Evolutionary conservation across 495 filamentous ascomycete genomes (phyloP).

Genomic region (Aspergillus olivimuriae): DNA sequence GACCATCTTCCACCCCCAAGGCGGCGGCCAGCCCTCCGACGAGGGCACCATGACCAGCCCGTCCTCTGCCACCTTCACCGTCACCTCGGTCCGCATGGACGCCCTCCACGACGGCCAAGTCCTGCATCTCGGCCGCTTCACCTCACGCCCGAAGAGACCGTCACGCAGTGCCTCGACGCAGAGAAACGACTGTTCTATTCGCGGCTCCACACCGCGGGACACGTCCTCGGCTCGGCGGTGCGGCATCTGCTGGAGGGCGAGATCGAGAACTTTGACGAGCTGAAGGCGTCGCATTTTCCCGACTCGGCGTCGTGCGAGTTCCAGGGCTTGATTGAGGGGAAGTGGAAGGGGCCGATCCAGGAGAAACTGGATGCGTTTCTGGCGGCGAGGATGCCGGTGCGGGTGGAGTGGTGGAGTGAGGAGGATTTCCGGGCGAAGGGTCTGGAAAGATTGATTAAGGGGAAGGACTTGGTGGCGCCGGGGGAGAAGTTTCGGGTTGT

Average conservation of each 20-base stretch:
- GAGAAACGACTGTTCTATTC: slow-evolving; percentile 51
- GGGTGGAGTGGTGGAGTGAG: slow-evolving; percentile 55
- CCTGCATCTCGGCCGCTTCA: slow-evolving; percentile 53
- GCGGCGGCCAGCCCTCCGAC: slow-evolving; percentile 60
- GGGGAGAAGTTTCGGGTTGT: slow-evolving; percentile 48
- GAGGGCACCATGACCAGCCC: slow-evolving; percentile 42
- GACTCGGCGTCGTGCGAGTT: slow-evolving; percentile 55
- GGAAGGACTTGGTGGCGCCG: slow-evolving; percentile 33
- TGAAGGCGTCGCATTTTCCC: slow-evolving; percentile 59
- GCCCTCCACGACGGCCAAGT: slow-evolving; percentile 40
- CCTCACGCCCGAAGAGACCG: slow-evolving; percentile 29
- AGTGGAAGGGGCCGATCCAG: slow-evolving; percentile 53
- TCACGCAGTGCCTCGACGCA: slow-evolving; percentile 46
- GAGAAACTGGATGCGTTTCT: slow-evolving; percentile 45
- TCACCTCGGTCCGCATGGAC: slow-evolving; percentile 43
- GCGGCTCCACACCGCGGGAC: slow-evolving; percentile 58
- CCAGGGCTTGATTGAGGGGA: slow-evolving; percentile 51
- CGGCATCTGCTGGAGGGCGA: slow-evolving; percentile 44
- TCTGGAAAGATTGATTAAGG: slow-evolving; percentile 45
- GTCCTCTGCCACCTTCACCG: slow-evolving; percentile 29
- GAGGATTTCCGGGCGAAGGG: slow-evolving; percentile 36
- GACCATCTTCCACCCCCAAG: slow-evolving; percentile 65
- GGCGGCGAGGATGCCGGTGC: slow-evolving; percentile 42
- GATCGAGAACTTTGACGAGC: slow-evolving; percentile 46
- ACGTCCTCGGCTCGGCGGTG: slow-evolving; percentile 54